phyloP scores from a whole-genome alignment of 2,329 filamentous ascomycete genomes.

The Aspergillus pseudotamarii region DNA sequence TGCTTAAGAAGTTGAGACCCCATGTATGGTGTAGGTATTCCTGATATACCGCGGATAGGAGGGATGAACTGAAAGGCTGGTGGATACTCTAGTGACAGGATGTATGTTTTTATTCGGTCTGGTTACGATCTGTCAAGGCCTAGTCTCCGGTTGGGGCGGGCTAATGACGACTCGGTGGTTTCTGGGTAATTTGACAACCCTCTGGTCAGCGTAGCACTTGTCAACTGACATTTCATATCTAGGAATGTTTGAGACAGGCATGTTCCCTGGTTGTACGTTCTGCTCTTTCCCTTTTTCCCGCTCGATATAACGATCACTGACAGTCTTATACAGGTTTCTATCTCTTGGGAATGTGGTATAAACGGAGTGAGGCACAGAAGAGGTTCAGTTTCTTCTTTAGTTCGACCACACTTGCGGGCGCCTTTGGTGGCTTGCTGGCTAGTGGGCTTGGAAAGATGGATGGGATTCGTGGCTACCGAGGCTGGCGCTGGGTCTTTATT shows the following conservation, averaged over 20 bases:
- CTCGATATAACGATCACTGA: not conserved
- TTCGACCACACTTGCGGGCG: slow-evolving; percentile 64
- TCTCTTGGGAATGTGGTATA: slow-evolving; percentile 81
- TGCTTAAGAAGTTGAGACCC: slow-evolving; percentile 69
- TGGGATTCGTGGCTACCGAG: slow-evolving; percentile 58
- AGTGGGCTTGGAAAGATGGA: slow-evolving; percentile 63
- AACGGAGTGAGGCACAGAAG: slow-evolving; percentile 82
- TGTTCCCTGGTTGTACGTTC: slow-evolving; percentile 65
- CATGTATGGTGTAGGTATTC: slow-evolving; percentile 62
- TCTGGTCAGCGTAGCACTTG: not conserved
- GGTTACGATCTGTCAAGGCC: slow-evolving; percentile 72
- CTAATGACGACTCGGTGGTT: slow-evolving; percentile 83
- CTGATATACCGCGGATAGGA: not conserved
- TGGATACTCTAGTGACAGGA: slow-evolving; percentile 55
- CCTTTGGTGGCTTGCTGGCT: slow-evolving; percentile 65
- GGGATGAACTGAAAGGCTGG: not conserved
- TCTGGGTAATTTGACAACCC: slow-evolving; percentile 53
- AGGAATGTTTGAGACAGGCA: slow-evolving; percentile 68
- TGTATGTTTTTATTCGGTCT: slow-evolving; percentile 88
- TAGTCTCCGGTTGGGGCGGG: slow-evolving; percentile 76
- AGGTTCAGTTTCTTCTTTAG: slow-evolving; percentile 94
- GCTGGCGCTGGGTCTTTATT: slow-evolving; percentile 60
- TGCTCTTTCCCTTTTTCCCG: not conserved
- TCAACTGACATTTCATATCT: slow-evolving; percentile 4
- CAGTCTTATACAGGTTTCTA: slow-evolving; percentile 54